phyloP scores from a whole-genome alignment of 2,329 filamentous ascomycete genomes.

The Alternaria panax region DNA sequence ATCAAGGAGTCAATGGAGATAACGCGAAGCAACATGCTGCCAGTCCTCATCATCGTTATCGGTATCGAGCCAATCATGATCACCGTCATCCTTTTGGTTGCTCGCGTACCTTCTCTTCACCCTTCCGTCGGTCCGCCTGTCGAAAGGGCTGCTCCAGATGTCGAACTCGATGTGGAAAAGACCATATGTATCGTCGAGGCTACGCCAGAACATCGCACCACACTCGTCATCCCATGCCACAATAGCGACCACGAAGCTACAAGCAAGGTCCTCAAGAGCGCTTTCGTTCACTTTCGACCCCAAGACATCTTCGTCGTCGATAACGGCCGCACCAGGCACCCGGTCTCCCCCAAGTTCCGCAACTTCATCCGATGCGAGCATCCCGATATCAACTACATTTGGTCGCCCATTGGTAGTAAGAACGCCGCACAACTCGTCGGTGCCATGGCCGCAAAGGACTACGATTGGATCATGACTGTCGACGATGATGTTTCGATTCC shows the following conservation, averaged over 20 bases:
- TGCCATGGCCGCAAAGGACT: conserved; percentile 20
- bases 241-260: conserved; percentile 16
- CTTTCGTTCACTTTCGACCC: conserved; percentile 21
- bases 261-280: conserved; percentile 13
- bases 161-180: conserved; percentile 1
- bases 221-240: conserved; percentile 17
- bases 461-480: conserved; percentile 26
- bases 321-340: conserved; percentile 21
- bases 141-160: neutral
- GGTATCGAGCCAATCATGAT: conserved; percentile 24
- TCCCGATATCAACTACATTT: conserved; percentile 26
- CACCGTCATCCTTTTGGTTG: conserved; percentile 5
- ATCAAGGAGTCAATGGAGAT: conserved; percentile 23
- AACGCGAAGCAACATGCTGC: conserved; percentile 25
- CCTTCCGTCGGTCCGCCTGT: neutral
- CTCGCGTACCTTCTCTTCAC: conserved; percentile 6
- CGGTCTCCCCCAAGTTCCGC: conserved; percentile 20
- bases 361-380: conserved; percentile 20
- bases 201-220: conserved; percentile 7
- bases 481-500: conserved; percentile 30
- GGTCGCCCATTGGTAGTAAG: conserved; percentile 27
- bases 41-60: conserved; percentile 24
- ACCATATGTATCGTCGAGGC: neutral
- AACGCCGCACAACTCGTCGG: conserved; percentile 29
- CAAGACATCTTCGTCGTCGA: conserved; percentile 26